A percentile compares a stretch with the other conserved stretches of the same genome.
Evolutionary conservation across 768 basidiomycete genomes (phyloP).

Genomic region (Boletus edulis): DNA sequence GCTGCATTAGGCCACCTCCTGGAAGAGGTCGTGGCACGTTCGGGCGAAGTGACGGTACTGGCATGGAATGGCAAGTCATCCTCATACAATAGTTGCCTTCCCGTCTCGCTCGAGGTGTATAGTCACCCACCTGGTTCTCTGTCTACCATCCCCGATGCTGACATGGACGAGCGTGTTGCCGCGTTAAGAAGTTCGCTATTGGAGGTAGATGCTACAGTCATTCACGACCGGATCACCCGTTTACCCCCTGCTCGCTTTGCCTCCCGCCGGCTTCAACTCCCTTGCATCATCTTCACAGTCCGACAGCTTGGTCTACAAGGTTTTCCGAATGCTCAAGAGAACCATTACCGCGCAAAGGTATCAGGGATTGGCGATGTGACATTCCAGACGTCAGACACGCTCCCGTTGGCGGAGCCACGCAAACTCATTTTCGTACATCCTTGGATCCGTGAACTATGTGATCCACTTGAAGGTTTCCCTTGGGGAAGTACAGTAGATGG

Average conservation of each 20-base stretch:
- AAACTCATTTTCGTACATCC: conserved; percentile 1
- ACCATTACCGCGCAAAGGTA: neutral
- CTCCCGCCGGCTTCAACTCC: neutral
- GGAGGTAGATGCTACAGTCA: neutral
- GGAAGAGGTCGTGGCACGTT: too few species aligned
- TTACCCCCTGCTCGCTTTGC: neutral
- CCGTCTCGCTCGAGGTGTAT: neutral
- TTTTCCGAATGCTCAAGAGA: neutral
- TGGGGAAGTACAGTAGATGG: neutral
- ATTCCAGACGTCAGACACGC: neutral
- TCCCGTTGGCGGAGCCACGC: neutral
- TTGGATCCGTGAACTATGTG: conserved; percentile 5
- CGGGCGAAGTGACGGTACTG: neutral
- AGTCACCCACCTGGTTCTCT: neutral
- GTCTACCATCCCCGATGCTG: neutral
- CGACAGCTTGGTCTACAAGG: neutral
- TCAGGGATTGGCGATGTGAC: neutral
- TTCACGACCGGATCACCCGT: neutral
- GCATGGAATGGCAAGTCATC: conserved; percentile 5
- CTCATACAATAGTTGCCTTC: conserved; percentile 3
- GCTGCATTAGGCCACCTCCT: too few species aligned
- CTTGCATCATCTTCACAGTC: conserved; percentile 2
- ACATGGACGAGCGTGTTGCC: neutral
- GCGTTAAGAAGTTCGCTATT: neutral
- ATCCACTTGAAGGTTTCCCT: neutral